These are phyloP conservation scores for Dendrobium huoshanense DNA, from an alignment of 106 monocot genomes.

Conservation along the genomic window DNA sequence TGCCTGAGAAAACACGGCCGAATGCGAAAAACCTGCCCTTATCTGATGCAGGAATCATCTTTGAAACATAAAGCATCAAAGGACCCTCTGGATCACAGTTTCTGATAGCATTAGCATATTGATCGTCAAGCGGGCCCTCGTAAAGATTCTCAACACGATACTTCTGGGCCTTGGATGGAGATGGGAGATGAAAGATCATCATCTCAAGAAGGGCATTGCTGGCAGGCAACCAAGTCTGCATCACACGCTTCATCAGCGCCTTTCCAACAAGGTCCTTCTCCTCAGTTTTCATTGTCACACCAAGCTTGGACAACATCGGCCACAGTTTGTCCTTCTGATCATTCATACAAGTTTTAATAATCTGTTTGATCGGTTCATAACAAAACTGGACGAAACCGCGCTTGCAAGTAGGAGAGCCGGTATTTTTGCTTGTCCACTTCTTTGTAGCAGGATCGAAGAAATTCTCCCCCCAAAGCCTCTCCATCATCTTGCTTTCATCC, in stretches of 20 bases:
- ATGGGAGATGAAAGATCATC: slow-evolving; percentile 30
- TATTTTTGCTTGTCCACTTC: slow-evolving; percentile 21
- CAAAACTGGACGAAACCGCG: slow-evolving; percentile 31
- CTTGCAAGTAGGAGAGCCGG: slow-evolving; percentile 19
- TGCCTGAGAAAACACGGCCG: slow-evolving; percentile 25
- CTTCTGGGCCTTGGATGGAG: slow-evolving; percentile 24
- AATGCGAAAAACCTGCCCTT: slow-evolving; percentile 31
- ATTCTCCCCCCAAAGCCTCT: slow-evolving; percentile 32
- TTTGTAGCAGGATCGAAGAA: slow-evolving; percentile 24
- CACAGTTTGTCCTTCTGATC: slow-evolving; percentile 31
- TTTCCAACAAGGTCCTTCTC: slow-evolving; percentile 28
- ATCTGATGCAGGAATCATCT: slow-evolving; percentile 30
- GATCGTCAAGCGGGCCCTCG: slow-evolving; percentile 22
- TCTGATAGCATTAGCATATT: slow-evolving; percentile 25
- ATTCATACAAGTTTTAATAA: slow-evolving; percentile 26
- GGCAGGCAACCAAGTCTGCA: slow-evolving; percentile 27
- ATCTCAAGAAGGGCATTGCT: slow-evolving; percentile 24
- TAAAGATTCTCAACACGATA: slow-evolving; percentile 31
- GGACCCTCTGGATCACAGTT: slow-evolving; percentile 30
- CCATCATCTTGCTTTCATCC: slow-evolving; percentile 30
- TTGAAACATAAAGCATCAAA: slow-evolving; percentile 30
- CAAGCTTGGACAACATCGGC: slow-evolving; percentile 26
- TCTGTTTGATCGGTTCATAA: slow-evolving; percentile 29
- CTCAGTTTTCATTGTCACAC: slow-evolving; percentile 19
- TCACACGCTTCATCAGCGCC: slow-evolving; percentile 25